These are phyloP conservation scores for Breviolum minutum DNA, from an alignment of 73 alveolate genomes.

Conservation along the genomic window DNA sequence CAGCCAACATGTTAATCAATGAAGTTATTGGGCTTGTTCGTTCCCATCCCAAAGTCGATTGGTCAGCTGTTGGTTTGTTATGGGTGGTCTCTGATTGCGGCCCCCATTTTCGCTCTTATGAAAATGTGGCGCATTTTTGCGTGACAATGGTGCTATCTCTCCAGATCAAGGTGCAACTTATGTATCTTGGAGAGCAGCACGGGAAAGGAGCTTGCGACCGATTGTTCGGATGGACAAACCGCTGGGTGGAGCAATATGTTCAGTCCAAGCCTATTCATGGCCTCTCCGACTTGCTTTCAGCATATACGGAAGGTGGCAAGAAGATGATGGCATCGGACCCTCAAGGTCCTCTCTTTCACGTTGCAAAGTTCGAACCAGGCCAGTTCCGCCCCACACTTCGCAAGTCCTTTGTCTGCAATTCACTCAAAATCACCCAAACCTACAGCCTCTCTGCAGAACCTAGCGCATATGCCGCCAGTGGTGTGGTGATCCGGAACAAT, in stretches of 20 bases:
- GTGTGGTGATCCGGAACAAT: not conserved
- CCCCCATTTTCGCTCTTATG: constrained; percentile 30
- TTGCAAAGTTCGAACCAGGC: not conserved
- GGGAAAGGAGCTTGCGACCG: constrained; percentile 48
- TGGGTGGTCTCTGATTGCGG: constrained; percentile 29
- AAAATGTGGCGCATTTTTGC: not conserved
- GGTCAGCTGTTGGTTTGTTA: not conserved
- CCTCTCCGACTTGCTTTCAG: not conserved
- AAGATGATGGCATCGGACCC: not conserved
- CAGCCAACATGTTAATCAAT: not conserved
- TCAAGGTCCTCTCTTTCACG: not conserved
- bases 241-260: not conserved
- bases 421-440: not conserved
- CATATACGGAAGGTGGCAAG: not conserved
- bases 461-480: not conserved
- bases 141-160: not conserved
- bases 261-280: not conserved
- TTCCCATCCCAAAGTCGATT: not conserved
- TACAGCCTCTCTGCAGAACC: not conserved
- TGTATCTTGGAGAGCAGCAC: constrained; percentile 1
- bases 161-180: not conserved
- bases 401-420: not conserved
- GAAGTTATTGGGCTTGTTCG: not conserved
- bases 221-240: constrained; percentile 8
- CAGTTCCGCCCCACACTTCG: not conserved